phyloP scores from a whole-genome alignment of 345 rosid species.

The Erodium maritimum region DNA sequence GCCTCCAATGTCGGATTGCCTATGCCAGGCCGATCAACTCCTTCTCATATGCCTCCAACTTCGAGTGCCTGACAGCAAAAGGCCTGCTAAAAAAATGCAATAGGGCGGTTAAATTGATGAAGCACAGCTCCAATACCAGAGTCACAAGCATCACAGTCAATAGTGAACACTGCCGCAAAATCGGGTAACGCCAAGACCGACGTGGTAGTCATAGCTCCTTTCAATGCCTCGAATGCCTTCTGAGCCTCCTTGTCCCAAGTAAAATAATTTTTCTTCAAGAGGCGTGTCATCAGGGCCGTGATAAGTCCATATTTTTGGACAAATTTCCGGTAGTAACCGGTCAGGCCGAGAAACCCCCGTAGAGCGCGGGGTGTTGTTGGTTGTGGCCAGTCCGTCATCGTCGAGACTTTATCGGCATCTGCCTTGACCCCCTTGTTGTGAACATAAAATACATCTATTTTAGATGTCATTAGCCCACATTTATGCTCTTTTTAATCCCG shows the following conservation, averaged over 20 bases:
- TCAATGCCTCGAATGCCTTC: background rate
- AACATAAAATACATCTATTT: too few relatives aligned
- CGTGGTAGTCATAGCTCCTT: background rate
- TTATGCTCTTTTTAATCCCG: too few relatives aligned
- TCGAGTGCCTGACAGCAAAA: background rate
- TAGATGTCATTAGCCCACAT: too few relatives aligned
- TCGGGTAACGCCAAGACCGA: background rate
- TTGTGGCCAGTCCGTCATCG: background rate
- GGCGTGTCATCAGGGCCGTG: background rate
- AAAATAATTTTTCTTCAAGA: background rate
- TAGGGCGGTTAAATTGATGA: background rate
- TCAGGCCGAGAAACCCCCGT: background rate
- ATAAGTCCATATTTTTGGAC: background rate
- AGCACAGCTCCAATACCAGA: background rate
- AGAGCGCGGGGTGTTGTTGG: background rate
- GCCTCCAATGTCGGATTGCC: background rate
- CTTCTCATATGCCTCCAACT: background rate
- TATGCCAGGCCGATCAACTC: background rate
- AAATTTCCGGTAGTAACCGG: background rate
- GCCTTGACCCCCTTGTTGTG: too few relatives aligned
- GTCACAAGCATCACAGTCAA: background rate
- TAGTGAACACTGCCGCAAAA: background rate
- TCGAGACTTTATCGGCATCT: background rate
- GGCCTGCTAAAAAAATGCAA: background rate
- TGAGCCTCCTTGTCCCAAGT: background rate